Base-by-base conservation (phyloP, 1,139 yeast genomes). In the Lodderomyces beijingensis region DNA sequence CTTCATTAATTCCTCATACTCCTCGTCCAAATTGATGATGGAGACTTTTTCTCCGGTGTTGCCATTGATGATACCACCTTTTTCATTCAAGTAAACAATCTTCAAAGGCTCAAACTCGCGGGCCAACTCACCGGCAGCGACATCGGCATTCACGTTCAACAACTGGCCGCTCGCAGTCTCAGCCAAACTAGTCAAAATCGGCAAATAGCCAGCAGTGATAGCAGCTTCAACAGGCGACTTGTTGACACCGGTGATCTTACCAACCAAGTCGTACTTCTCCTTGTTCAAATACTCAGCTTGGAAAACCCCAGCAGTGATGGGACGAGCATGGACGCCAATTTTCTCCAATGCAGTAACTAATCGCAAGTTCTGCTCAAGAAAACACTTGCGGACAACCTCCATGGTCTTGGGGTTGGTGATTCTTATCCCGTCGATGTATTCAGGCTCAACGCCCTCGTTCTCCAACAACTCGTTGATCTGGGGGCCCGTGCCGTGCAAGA, bases 401-500 rank as follows among this genome's bases (percentile, higher is more conserved):
- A 91, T 91, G 25, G 98, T 91, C 48, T 82, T 79, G 38, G 88
- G 82, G 57, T 93, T 94, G 16, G 99, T 91, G 57, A 91, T 87
- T 53, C 99, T 79, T 49, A 93, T 91, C 12, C 99, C 99, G 53
- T 91, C 97, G 43, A 82, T 84, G 57, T 91, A 91, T 46, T 85
- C 89, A 2, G 99, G 98, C 55, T 86, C 96, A 26, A 93, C 88
- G 18, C 96, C 96, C 58, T 87, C 95, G 33, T 82, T 80, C 60
- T 91, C 98, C 42, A 91, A 72, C 46, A 88, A 76, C 49, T 85
- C 95, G 55, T 91, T 91, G 62, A 91, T 93, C 62, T 91, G 99
- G 9, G 99, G 99, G 16, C 99, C 99, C 2, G 98, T 91, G 27
- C 99, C 99, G 56, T 91, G 99, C 40, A 93, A 73, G 15, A 91